Evolutionary conservation across 352 stramenopile species (phyloP).

Genomic region (Pelagophyceae sp.): DNA sequence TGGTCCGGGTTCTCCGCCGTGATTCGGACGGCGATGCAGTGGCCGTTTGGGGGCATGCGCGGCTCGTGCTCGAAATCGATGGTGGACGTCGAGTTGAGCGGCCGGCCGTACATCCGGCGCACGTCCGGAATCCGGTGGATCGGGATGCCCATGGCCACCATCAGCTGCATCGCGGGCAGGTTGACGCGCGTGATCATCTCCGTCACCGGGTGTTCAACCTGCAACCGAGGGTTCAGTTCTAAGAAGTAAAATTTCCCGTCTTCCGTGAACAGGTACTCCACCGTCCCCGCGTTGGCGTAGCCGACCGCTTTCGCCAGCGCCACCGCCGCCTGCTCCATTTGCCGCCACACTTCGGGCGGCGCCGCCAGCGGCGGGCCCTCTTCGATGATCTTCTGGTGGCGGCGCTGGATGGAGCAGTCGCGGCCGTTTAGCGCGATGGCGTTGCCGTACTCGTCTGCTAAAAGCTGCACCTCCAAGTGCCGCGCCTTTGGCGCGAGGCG

Average conservation of each 20-base stretch:
- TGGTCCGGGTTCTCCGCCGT: slow-evolving; percentile 98
- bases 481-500: slow-evolving; percentile 89
- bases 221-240: slow-evolving; percentile 97
- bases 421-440: slow-evolving; percentile 95
- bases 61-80: slow-evolving; percentile 90
- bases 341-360: slow-evolving; percentile 77
- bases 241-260: slow-evolving; percentile 97
- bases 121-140: slow-evolving; percentile 97
- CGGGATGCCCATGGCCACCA: slow-evolving; percentile 98
- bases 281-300: slow-evolving; percentile 97
- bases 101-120: slow-evolving; percentile 87
- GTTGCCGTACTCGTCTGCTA: slow-evolving; percentile 96
- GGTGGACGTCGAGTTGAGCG: slow-evolving; percentile 67
- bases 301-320: slow-evolving; percentile 92
- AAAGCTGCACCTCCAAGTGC: slow-evolving; percentile 97
- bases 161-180: slow-evolving; percentile 81
- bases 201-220: slow-evolving; percentile 97
- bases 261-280: slow-evolving; percentile 96
- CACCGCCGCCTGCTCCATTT: slow-evolving; percentile 96
- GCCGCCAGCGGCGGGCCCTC: slow-evolving; percentile 90
- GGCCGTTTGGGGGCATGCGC: slow-evolving; percentile 57
- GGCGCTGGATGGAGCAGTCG: slow-evolving; percentile 97
- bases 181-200: slow-evolving; percentile 99
- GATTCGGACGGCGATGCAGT: slow-evolving; percentile 98
- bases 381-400: slow-evolving; percentile 99